phyloP scores from a whole-genome alignment of 1,284 basidiomycete species.

The Puccinia novopanici region DNA sequence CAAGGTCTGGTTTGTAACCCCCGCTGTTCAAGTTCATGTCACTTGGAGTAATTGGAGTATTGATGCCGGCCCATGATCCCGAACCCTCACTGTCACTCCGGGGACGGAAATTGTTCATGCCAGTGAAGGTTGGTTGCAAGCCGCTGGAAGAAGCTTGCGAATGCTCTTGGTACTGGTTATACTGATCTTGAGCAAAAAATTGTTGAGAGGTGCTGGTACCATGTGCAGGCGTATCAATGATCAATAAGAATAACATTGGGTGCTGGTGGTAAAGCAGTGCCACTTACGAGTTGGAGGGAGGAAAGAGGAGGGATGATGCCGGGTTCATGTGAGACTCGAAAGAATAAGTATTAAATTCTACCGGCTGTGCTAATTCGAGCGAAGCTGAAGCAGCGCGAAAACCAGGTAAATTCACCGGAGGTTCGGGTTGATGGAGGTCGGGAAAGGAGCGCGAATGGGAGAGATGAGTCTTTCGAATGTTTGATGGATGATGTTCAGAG shows the following conservation, averaged over 20 bases:
- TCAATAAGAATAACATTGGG: background rate
- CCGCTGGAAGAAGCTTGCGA: constrained; percentile 21
- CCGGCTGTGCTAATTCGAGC: constrained; percentile 42
- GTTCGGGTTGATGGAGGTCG: constrained; percentile 9
- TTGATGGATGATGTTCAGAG: constrained; percentile 5
- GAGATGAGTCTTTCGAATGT: constrained; percentile 22
- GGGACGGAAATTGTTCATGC: constrained; percentile 21
- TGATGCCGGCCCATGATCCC: constrained; percentile 33
- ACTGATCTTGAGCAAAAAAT: constrained; percentile 18
- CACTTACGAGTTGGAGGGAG: constrained; percentile 26
- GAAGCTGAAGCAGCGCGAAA: constrained; percentile 31
- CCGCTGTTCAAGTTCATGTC: constrained; percentile 17
- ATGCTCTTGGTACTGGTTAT: background rate
- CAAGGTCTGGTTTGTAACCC: constrained; percentile 18
- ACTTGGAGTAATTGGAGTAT: constrained; percentile 43
- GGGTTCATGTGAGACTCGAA: constrained; percentile 36
- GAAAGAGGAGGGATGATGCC: constrained; percentile 21
- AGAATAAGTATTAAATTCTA: constrained; percentile 42
- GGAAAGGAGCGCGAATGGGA: constrained; percentile 50
- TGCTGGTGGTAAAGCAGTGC: background rate
- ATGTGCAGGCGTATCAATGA: background rate
- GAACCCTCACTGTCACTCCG: constrained; percentile 40
- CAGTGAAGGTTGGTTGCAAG: constrained; percentile 3
- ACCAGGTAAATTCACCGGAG: background rate
- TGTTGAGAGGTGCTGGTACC: background rate